Evolutionary conservation across 164 flowering plant genomes (phyloP), one percentile per base, ranked within the genome.

Genomic region (Magnolia officinalis): DNA sequence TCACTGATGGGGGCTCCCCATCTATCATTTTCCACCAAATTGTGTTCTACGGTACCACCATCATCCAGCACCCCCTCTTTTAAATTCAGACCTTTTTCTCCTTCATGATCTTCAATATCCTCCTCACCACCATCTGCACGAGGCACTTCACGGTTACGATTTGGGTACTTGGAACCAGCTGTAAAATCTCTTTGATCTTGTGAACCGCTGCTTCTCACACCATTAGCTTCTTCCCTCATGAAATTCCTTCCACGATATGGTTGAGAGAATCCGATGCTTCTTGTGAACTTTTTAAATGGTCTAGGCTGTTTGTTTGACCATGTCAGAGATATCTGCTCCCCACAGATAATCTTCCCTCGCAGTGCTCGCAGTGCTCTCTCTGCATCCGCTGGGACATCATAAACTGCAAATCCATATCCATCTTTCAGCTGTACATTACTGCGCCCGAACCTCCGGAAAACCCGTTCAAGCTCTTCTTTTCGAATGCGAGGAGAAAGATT

Each of bases 231-330:
- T 78, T 76, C 74, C 67, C 76, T 76, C 6, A 20, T 67, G 63
- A 76, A 72, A 45, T 45, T 68, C 76, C 80, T 80, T 37, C 77
- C 78, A 20, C 16, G 80, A 24, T 26, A 77, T 6, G 76, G 64
- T 79, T 74, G 80, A 75, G 75, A 79, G 9, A 77, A 20, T 64
- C 82, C 70, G 18, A 26, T 63, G 67, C 78, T 81, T 59, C 80
- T 80, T 21, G 74, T 52, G 78, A 75, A 72, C 20, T 76, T 82
- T 70, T 70, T 78, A 59, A 71, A 63, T 49, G 78, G 69, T 66
- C 74, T 79, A 19, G 86, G 90, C 82, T 89, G 90, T 73, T 82
- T 81, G 50, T 89, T 87, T 8, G 89, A 81, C 92, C 92, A 89
- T 24, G 85, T 71, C 75, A 87, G 80, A 73, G 81, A 80, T 72